Conservation (phyloP, 2,329 filamentous ascomycete species). For the Aciculosporium take region DNA sequence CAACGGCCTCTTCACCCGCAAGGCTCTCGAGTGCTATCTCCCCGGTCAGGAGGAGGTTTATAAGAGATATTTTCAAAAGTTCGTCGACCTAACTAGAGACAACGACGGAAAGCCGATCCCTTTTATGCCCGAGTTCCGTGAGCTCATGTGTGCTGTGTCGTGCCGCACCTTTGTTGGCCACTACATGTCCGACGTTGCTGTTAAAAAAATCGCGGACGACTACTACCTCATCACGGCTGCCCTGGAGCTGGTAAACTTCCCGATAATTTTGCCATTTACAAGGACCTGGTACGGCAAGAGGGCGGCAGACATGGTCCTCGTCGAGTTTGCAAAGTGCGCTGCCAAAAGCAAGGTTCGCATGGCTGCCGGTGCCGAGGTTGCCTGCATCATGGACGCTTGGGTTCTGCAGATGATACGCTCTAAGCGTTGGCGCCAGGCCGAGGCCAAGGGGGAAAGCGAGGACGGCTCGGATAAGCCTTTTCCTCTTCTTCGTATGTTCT, state of each 20-base stretch:
- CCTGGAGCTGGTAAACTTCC: slow-evolving; percentile 95
- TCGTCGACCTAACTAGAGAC: slow-evolving; percentile 60
- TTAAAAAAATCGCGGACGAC: slow-evolving; percentile 91
- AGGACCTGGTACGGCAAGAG: slow-evolving; percentile 97
- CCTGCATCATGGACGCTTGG: slow-evolving; percentile 95
- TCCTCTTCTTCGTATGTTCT: slow-evolving; percentile 72
- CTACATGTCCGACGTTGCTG: slow-evolving; percentile 79
- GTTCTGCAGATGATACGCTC: slow-evolving; percentile 78
- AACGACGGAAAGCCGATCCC: slow-evolving; percentile 60
- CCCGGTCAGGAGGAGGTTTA: slow-evolving; percentile 89
- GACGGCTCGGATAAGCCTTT: slow-evolving; percentile 66
- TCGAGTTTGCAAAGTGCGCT: slow-evolving; percentile 80
- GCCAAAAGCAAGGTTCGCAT: slow-evolving; percentile 89
- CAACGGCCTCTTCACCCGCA: slow-evolving; percentile 85
- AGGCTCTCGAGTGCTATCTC: slow-evolving; percentile 75
- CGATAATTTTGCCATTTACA: slow-evolving; percentile 87
- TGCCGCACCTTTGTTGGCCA: slow-evolving; percentile 95
- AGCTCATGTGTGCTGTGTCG: slow-evolving; percentile 87
- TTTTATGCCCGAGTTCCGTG: slow-evolving; percentile 86
- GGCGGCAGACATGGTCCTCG: slow-evolving; percentile 80
- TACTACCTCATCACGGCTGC: slow-evolving; percentile 95
- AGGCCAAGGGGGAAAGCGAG: slow-evolving; percentile 55
- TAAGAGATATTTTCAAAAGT: slow-evolving; percentile 69
- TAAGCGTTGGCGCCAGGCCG: slow-evolving; percentile 62
- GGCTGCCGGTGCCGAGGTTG: slow-evolving; percentile 71